phyloP scores from a whole-genome alignment of 129 eudicot species.

The Flaveria ramosissima region DNA sequence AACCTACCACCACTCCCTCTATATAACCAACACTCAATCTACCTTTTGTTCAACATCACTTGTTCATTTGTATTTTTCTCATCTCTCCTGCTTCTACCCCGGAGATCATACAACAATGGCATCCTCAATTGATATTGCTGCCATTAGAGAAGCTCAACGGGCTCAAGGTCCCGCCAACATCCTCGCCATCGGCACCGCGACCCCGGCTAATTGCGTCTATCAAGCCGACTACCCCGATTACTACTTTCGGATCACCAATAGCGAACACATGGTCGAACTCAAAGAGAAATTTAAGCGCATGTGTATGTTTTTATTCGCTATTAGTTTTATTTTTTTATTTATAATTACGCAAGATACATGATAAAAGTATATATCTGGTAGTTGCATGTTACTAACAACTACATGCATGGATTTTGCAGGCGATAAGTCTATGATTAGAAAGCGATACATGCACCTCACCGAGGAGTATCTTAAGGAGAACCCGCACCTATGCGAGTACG shows the following conservation, averaged over 20 bases:
- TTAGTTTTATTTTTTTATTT: background rate
- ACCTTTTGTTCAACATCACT: constrained; percentile 3
- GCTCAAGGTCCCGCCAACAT: constrained; percentile 51
- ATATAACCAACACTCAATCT: constrained; percentile 7
- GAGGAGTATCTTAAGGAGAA: constrained; percentile 61
- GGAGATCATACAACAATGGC: constrained; percentile 27
- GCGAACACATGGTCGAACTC: constrained; percentile 52
- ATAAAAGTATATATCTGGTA: background rate
- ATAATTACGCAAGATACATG: no score
- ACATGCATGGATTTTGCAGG: constrained; percentile 31
- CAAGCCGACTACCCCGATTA: constrained; percentile 51
- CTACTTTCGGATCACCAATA: constrained; percentile 49
- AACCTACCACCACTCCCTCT: constrained; percentile 10
- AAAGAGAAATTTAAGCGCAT: constrained; percentile 50
- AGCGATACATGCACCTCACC: constrained; percentile 65
- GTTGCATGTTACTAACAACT: background rate
- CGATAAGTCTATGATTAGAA: constrained; percentile 63
- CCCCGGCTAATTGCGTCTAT: constrained; percentile 42
- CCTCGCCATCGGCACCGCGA: constrained; percentile 51
- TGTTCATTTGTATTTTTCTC: background rate
- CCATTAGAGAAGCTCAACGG: constrained; percentile 46
- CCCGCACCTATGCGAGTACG: constrained; percentile 55
- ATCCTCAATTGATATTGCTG: constrained; percentile 29
- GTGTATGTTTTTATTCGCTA: constrained; percentile 28
- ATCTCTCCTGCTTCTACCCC: background rate